A percentile compares a stretch with the other conserved stretches of the same genome.
Evolutionary conservation across 768 basidiomycete species (phyloP).

Genomic region (Peribolospora kevripleyi): DNA sequence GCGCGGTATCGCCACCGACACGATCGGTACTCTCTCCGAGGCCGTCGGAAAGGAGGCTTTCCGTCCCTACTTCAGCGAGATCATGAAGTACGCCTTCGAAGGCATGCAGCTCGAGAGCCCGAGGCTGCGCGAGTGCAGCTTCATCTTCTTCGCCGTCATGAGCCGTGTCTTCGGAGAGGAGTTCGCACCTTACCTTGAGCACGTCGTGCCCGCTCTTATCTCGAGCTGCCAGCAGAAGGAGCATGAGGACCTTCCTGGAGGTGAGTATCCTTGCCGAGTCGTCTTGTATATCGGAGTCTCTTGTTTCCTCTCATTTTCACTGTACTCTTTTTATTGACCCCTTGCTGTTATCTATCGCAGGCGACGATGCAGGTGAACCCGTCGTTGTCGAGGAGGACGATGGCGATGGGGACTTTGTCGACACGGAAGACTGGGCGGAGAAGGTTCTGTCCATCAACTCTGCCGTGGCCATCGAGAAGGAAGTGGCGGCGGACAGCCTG

Average conservation of each 20-base stretch:
- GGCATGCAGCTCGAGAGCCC: conserved; percentile 59
- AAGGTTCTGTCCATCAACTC: conserved; percentile 81
- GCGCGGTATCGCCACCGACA: conserved; percentile 92
- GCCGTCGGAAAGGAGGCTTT: conserved; percentile 84
- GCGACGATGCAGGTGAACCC: not conserved
- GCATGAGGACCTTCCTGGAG: conserved; percentile 32
- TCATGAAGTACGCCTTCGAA: conserved; percentile 87
- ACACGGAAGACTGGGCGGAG: conserved; percentile 36
- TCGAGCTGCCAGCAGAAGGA: conserved; percentile 61
- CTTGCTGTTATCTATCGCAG: too few species aligned
- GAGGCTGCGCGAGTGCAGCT: conserved; percentile 75
- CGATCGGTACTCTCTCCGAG: conserved; percentile 94
- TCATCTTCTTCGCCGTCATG: conserved; percentile 97
- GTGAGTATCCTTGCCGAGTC: too few species aligned
- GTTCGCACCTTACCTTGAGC: conserved; percentile 63
- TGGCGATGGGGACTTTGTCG: conserved; percentile 14
- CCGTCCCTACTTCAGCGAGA: conserved; percentile 79
- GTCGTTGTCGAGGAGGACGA: conserved; percentile 29
- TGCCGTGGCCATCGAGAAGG: conserved; percentile 94
- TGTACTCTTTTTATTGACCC: not conserved
- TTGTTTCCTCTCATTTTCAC: not conserved
- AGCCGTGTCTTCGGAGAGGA: conserved; percentile 88
- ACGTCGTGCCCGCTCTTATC: conserved; percentile 64
- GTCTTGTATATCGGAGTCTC: not conserved
- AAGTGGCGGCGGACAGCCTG: conserved; percentile 90